These are phyloP conservation scores for Coemansia sp. DNA, from an alignment of 192 early-diverging fungal genomes.

Conservation along the genomic window DNA sequence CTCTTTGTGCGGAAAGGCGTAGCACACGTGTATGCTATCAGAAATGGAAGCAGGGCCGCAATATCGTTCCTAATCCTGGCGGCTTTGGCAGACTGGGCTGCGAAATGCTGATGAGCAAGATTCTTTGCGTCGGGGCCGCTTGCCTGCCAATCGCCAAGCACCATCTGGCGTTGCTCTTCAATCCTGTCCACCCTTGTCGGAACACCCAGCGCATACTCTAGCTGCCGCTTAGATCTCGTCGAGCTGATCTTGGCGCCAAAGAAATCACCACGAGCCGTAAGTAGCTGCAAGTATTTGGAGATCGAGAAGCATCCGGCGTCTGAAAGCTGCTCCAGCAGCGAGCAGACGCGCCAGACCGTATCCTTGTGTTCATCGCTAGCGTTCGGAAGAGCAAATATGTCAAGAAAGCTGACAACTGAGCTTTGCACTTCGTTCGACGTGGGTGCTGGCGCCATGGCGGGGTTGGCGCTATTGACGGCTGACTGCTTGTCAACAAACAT, in stretches of 20 bases:
- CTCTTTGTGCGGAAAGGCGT: conserved; percentile 12
- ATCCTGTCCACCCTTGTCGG: conserved; percentile 4
- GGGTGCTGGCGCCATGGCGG: neutral
- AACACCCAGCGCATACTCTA: conserved; percentile 24
- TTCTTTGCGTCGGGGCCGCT: conserved; percentile 1
- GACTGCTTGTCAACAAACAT: conserved; percentile 4
- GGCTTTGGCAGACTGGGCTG: neutral
- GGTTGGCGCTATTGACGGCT: neutral
- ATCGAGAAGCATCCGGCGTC: conserved; percentile 39
- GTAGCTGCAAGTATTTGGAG: conserved; percentile 35
- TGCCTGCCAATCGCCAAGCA: conserved; percentile 23
- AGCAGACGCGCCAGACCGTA: conserved; percentile 18
- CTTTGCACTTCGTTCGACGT: conserved; percentile 18
- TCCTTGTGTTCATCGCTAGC: neutral
- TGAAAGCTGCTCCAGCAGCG: conserved; percentile 34
- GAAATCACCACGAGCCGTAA: conserved; percentile 47
- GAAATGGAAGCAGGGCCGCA: conserved; percentile 10
- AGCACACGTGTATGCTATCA: conserved; percentile 23
- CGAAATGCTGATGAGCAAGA: neutral
- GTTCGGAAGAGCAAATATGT: conserved; percentile 19
- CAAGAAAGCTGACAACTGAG: conserved; percentile 33
- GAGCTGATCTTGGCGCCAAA: conserved; percentile 14
- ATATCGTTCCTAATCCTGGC: conserved; percentile 1
- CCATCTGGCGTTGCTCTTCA: conserved; percentile 23
- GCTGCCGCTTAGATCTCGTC: conserved; percentile 32